Conservation (phyloP, 176 grass and related monocot genomes). For the Aechmea fasciata region DNA sequence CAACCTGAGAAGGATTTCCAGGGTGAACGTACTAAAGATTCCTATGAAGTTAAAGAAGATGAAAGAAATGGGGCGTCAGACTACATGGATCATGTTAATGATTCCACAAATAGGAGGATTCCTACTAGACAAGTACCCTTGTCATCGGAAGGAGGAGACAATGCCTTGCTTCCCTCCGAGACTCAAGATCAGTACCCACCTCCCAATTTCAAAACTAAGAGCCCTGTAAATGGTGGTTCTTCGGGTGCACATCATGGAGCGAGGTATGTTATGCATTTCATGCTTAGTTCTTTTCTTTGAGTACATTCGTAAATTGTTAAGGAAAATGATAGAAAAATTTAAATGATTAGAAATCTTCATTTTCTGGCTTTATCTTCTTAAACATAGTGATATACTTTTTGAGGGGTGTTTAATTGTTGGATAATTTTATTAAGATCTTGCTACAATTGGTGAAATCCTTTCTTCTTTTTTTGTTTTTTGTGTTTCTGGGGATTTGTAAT, state of each 20-base stretch:
- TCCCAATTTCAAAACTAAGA: slow-evolving; percentile 45
- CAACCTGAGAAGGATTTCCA: slow-evolving; percentile 57
- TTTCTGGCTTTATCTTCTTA: background rate
- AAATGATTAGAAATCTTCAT: background rate
- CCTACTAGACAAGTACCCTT: slow-evolving; percentile 21
- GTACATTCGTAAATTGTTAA: background rate
- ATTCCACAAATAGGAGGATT: slow-evolving; percentile 32
- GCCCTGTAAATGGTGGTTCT: slow-evolving; percentile 25
- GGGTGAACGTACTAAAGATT: slow-evolving; percentile 25
- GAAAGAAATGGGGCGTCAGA: slow-evolving; percentile 23
- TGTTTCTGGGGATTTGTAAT: no score
- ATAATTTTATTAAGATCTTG: no score
- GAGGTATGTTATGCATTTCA: slow-evolving; percentile 43
- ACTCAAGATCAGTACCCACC: slow-evolving; percentile 14
- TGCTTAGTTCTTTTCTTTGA: background rate
- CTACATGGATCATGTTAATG: slow-evolving; percentile 29
- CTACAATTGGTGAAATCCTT: no score
- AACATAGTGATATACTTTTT: background rate
- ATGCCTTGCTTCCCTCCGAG: slow-evolving; percentile 24
- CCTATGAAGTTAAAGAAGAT: slow-evolving; percentile 31
- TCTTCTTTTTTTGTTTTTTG: no score
- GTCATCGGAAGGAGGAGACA: slow-evolving; percentile 30
- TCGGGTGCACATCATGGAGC: slow-evolving; percentile 27
- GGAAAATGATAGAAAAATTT: background rate
- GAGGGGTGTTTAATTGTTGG: no score